These are phyloP conservation scores for Physcomitrellopsis africana DNA, from an alignment of 225 moss, liverwort and hornwort species.

Conservation along the genomic window DNA sequence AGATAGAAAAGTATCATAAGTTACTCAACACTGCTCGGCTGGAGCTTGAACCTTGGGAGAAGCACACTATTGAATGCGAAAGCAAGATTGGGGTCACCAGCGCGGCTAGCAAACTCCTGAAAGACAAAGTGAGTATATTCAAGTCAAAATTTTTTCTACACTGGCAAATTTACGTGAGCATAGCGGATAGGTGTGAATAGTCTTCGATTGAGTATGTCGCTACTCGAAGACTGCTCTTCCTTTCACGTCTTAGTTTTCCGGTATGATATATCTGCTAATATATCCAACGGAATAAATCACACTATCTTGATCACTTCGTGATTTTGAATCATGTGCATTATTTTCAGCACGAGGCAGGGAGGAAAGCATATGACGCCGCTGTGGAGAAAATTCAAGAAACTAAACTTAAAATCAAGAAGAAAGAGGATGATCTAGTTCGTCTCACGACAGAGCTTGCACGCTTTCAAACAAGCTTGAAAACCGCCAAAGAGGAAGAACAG, in stretches of 20 bases:
- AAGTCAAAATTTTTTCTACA: not conserved
- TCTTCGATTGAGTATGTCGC: constrained; percentile 11
- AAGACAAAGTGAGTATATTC: constrained; percentile 74
- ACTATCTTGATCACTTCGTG: not conserved
- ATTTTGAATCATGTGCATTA: constrained; percentile 16
- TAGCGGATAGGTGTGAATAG: constrained; percentile 3
- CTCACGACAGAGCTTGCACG: constrained; percentile 53
- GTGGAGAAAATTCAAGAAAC: constrained; percentile 64
- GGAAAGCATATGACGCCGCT: constrained; percentile 65
- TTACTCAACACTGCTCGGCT: constrained; percentile 62
- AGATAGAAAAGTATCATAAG: constrained; percentile 78
- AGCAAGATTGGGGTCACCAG: constrained; percentile 77
- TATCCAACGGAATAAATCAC: not conserved
- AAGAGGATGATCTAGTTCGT: constrained; percentile 68
- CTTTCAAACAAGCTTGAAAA: constrained; percentile 55
- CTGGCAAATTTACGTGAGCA: constrained; percentile 10
- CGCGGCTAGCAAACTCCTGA: constrained; percentile 82
- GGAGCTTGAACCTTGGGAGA: constrained; percentile 97
- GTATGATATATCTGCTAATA: no score
- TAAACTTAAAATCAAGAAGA: constrained; percentile 60
- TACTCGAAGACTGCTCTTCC: constrained; percentile 6
- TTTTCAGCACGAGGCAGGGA: constrained; percentile 72
- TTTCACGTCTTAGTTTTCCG: not conserved
- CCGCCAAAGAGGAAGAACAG: constrained; percentile 77
- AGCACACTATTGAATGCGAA: constrained; percentile 82